Base-by-base conservation (phyloP, 179 eudicot species). In the Spinacia oleracea region DNA sequence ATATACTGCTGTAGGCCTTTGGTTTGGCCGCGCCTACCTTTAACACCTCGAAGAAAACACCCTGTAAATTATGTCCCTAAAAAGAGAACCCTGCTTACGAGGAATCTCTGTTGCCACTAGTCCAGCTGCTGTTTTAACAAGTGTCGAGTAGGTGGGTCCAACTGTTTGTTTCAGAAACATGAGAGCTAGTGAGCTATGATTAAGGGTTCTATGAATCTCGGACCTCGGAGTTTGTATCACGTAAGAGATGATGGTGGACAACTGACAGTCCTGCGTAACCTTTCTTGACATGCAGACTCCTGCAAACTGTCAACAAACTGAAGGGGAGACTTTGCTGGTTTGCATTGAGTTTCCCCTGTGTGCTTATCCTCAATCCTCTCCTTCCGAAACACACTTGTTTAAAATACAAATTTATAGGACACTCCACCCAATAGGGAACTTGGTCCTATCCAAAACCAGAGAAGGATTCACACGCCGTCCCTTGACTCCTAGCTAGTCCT, bases 221-320 rank as follows among this genome's bases (percentile, higher is more conserved):
- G 77, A 77, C 50, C 60, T 34, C 25, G 27, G 73, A 76, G 31
- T 25, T 82, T 60, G n/a, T n/a, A 40, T 62, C 20, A 51, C 77
- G 71, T 74, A 75, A 75, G 63, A 55, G 35, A 60, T 82, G 79
- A 82, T 78, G 81, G 34, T 82, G 27, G 29, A 5, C 43, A 60
- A 74, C 5, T 29, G 50, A 62, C 72, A 75, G 70, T 25, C 76
- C 83, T 79, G 75, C 79, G 83, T 80, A 74, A 76, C 31, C 71
- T 21, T 64, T 6, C 21, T 67, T 35, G 40, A 12, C 69, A 51
- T 50, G 73, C 73, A 65, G 32, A 9, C 76, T 77, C 42, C 66
- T 81, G 84, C 80, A 81, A 81, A 81, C 84, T 81, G 84, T 81
- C 84, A 77, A 71, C 80, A 68, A 73, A 71, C 21, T 65, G 63